Conservation (phyloP, 2,329 filamentous ascomycete species). For the Hymenoscyphus repandus region DNA sequence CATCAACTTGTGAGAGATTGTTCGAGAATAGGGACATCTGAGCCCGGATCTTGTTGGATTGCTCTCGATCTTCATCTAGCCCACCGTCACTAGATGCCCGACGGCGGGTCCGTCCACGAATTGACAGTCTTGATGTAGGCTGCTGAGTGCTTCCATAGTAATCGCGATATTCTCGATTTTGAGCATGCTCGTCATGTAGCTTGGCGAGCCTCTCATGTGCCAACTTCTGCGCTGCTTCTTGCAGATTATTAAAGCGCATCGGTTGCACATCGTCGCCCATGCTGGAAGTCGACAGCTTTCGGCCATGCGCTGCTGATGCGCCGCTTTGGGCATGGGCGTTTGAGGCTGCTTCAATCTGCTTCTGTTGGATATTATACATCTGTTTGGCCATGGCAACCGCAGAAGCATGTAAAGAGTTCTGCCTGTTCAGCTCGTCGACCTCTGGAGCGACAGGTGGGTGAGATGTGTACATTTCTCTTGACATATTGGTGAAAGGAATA, state of each 20-base stretch:
- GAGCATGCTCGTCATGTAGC: conserved; percentile 65
- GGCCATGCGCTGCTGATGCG: conserved; percentile 29
- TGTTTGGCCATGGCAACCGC: conserved; percentile 85
- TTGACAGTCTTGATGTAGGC: conserved; percentile 44
- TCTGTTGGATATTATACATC: conserved; percentile 72
- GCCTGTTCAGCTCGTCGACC: conserved; percentile 65
- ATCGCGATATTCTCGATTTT: conserved; percentile 60
- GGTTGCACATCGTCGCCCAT: conserved; percentile 39
- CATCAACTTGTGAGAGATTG: conserved; percentile 62
- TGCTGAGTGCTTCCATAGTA: conserved; percentile 64
- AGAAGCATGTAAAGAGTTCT: conserved; percentile 72
- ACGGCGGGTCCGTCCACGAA: conserved; percentile 52
- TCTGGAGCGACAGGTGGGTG: conserved; percentile 67
- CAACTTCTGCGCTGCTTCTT: conserved; percentile 81
- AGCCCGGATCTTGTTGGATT: conserved; percentile 65
- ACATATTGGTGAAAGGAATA: conserved; percentile 61
- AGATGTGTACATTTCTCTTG: conserved; percentile 72
- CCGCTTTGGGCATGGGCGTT: conserved; percentile 20
- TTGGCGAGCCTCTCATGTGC: conserved; percentile 79
- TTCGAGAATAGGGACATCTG: conserved; percentile 76
- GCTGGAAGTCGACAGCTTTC: conserved; percentile 30
- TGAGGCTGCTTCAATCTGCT: conserved; percentile 35
- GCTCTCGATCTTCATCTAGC: conserved; percentile 48
- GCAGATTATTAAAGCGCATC: conserved; percentile 57
- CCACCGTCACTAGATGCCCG: conserved; percentile 63